phyloP scores from a whole-genome alignment of 345 rosid genomes.

The Boechera stricta region DNA sequence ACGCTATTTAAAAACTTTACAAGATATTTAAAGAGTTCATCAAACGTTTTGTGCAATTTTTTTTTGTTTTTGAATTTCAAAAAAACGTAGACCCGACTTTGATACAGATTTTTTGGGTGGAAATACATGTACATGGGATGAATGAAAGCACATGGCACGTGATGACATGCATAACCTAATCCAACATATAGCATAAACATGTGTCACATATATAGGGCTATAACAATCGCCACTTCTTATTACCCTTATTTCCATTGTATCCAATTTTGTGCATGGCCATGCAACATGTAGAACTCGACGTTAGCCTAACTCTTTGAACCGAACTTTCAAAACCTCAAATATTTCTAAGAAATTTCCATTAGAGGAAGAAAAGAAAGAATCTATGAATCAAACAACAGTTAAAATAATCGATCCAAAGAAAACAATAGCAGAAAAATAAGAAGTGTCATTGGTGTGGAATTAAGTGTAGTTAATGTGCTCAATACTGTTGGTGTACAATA shows the following conservation, averaged over 20 bases:
- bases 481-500: neutral
- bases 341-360: neutral
- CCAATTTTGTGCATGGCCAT: slow-evolving; percentile 48
- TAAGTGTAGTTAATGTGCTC: neutral
- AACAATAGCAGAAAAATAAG: neutral
- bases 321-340: neutral
- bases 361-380: neutral
- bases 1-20: neutral
- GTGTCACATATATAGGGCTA: slow-evolving; percentile 15
- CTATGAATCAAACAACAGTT: neutral
- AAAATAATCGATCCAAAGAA: neutral
- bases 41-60: neutral
- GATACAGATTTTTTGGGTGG: neutral
- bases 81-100: neutral
- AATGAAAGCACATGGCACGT: slow-evolving; percentile 24
- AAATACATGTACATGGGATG: slow-evolving; percentile 9
- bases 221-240: slow-evolving; percentile 1
- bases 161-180: slow-evolving; percentile 33
- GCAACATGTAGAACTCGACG: slow-evolving; percentile 50
- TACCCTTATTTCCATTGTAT: slow-evolving; percentile 36
- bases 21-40: neutral
- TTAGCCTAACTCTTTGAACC: slow-evolving; percentile 48
- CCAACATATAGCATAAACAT: slow-evolving; percentile 28
- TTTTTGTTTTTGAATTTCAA: neutral
- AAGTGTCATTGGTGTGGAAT: neutral